These are phyloP conservation scores for Pseudovirgaria hyperparasitica DNA, from an alignment of 2,329 filamentous ascomycete species.

Conservation along the genomic window DNA sequence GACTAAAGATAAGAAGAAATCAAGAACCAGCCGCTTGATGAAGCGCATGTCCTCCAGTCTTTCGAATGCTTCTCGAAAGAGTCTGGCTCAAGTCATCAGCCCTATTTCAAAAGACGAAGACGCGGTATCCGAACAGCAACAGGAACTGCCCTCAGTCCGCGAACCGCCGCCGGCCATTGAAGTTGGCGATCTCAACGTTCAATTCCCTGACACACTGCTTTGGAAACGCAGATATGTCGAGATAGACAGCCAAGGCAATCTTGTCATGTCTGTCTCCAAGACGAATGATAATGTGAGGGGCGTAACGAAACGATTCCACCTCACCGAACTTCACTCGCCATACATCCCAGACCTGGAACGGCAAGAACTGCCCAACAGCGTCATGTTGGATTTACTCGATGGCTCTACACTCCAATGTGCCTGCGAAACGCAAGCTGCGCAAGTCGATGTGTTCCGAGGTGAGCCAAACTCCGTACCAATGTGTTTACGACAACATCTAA, in stretches of 20 bases:
- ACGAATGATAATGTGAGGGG: conserved; percentile 40
- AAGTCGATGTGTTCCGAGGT: conserved; percentile 24
- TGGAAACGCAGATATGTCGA: conserved; percentile 91
- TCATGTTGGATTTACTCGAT: conserved; percentile 49
- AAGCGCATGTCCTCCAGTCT: conserved; percentile 51
- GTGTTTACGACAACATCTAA: background rate
- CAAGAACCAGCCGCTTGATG: conserved; percentile 49
- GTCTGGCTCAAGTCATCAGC: conserved; percentile 24
- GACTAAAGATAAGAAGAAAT: conserved; percentile 40
- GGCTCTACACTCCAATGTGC: conserved; percentile 52
- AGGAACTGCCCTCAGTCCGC: conserved; percentile 16
- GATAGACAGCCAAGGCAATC: conserved; percentile 69
- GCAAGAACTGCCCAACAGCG: conserved; percentile 84
- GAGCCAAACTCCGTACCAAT: conserved; percentile 5
- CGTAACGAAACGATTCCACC: conserved; percentile 68
- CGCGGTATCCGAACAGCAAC: conserved; percentile 8
- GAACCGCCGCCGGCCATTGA: conserved; percentile 47
- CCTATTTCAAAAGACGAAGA: conserved; percentile 27
- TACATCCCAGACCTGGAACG: conserved; percentile 80
- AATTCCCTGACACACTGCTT: conserved; percentile 88
- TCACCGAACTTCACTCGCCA: conserved; percentile 70
- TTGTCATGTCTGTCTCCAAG: conserved; percentile 64
- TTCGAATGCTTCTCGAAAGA: conserved; percentile 37
- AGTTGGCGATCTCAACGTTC: conserved; percentile 86
- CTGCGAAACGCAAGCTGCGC: conserved; percentile 21